Evolutionary conservation across 2,329 filamentous ascomycete species (phyloP).

Genomic region (Exserohilum rostratum): DNA sequence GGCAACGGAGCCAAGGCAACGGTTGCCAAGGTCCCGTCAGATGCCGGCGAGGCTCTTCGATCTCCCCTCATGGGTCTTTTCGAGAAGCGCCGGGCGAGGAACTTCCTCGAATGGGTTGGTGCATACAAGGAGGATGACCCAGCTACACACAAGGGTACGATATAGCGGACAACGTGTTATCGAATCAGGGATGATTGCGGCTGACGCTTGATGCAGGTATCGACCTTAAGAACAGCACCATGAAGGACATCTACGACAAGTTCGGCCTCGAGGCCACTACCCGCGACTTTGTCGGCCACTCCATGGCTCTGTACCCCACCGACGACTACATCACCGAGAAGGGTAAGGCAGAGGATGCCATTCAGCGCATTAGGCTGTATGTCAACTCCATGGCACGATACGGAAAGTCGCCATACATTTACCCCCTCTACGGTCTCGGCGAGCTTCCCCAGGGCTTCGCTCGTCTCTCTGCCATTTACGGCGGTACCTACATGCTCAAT

Average conservation of each 20-base stretch:
- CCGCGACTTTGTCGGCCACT: constrained; percentile 95
- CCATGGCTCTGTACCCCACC: constrained; percentile 94
- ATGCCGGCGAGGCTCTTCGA: constrained; percentile 82
- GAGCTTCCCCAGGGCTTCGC: constrained; percentile 98
- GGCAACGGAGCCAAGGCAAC: constrained; percentile 81
- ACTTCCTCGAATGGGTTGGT: constrained; percentile 95
- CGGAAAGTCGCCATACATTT: constrained; percentile 99
- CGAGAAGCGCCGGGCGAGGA: constrained; percentile 96
- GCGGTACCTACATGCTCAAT: constrained; percentile 99
- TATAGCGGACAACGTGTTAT: background rate
- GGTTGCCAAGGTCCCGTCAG: constrained; percentile 95
- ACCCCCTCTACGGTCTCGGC: constrained; percentile 95
- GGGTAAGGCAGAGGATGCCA: constrained; percentile 80
- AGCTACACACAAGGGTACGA: constrained; percentile 83
- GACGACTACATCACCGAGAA: constrained; percentile 80
- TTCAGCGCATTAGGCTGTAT: constrained; percentile 92
- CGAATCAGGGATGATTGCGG: background rate
- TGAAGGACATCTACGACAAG: constrained; percentile 99
- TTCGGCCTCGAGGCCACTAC: constrained; percentile 89
- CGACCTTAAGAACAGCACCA: constrained; percentile 77
- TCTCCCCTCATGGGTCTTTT: constrained; percentile 97
- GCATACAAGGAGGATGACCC: constrained; percentile 82
- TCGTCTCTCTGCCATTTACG: constrained; percentile 96
- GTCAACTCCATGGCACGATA: constrained; percentile 97
- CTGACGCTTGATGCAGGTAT: constrained; percentile 62